Base-by-base conservation (phyloP, 148 eudicot species). In the Persicaria maculosa region DNA sequence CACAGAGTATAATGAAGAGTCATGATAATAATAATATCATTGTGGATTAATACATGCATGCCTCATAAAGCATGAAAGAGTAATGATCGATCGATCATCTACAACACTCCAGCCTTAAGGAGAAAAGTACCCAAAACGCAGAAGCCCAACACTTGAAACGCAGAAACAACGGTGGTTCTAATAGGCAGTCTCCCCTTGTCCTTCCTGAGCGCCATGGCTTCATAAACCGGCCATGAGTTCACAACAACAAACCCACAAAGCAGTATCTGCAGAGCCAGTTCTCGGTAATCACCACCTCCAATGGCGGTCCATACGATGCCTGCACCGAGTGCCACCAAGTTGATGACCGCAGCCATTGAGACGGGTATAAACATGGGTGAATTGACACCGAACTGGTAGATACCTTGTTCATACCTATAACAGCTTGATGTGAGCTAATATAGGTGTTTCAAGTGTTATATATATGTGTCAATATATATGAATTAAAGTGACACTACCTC, bases 121-220 rank as follows among this genome's bases (percentile, higher is more conserved):
- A 76, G n/a, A 14, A 50, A 15, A 47, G 11, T 22, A 12, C 58
- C 25, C 11, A 74, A 10, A 31, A 15, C 46, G 17, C 74, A 86
- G 10, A 88, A 78, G 73, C 74, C 71, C 7, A 75, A 76, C 20
- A 83, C 83, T 6, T 83, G 50, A 72, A 75, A 50, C 6, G 59
- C 47, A 4, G 95, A 81, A 72, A 81, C 52, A 3, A 88, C 20
- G 12, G 84, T 90, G 6, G 75, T 77, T 76, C 81, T 87, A n/a
- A 75, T 47, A 0, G 91, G 93, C 88, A 90, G 84, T 50, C 84
- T 90, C 58, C 97, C 97, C 17, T 76, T 78, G 72, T 92, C 97
- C 44, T 71, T 82, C 74, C 97, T 85, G 70, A 85, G 77, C 31
- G 76, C 52, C 85, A 88, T 83, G 55, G 90, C 93, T 57, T 87